Conservation (phyloP, 805 yeast genomes). For the Yamadazyma philogaea region DNA sequence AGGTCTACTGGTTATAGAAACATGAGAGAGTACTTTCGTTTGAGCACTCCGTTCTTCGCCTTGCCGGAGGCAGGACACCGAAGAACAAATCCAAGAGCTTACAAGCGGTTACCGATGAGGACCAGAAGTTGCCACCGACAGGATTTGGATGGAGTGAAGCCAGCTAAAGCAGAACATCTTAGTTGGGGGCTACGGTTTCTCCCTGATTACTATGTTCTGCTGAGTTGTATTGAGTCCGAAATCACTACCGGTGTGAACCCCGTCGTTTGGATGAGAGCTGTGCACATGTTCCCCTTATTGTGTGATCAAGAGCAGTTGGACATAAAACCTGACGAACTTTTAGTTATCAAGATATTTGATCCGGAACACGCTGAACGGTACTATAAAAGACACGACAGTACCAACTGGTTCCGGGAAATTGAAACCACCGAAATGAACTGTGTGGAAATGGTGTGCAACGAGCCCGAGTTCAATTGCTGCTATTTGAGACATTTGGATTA, state of each 20-base stretch:
- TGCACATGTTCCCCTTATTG: not conserved
- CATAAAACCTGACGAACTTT: not conserved
- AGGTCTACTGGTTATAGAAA: not conserved
- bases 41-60: not conserved
- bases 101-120: not conserved
- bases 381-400: not conserved
- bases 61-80: not conserved
- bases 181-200: not conserved
- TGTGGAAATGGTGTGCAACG: not conserved
- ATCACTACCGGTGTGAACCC: not conserved
- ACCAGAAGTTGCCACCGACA: not conserved
- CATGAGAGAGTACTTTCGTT: not conserved
- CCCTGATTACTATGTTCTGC: not conserved
- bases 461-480: not conserved
- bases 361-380: not conserved
- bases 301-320: not conserved
- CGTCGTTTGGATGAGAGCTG: not conserved
- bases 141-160: not conserved
- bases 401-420: not conserved
- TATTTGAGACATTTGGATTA: not conserved
- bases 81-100: not conserved
- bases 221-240: not conserved
- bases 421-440: constrained; percentile 1
- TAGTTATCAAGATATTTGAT: not conserved
- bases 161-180: not conserved